Evolutionary conservation across 495 filamentous ascomycete species (phyloP), one percentile per base, ranked within the genome.

Genomic region (Amorphotheca resinae): DNA sequence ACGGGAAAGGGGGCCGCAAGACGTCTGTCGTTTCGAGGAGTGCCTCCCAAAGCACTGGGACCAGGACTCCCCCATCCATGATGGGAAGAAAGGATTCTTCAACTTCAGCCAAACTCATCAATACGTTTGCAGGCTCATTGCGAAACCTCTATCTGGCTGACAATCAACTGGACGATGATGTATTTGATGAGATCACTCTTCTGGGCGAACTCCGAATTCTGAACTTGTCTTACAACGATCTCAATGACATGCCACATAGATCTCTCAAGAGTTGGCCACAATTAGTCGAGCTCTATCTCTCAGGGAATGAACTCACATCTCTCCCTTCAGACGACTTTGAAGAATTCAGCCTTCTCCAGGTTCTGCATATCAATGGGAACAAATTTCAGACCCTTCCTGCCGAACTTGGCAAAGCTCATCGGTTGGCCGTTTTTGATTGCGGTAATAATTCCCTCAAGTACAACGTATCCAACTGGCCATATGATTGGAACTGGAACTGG

Each of bases 401-500:
- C 1, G 91, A 99, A 58, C 77, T 99, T 22, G 91, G 85, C 39
- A 88, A 95, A 60, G 85, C 95, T 14, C 79, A 83, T 58, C 93
- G 88, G 61, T 72, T 95, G 20, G 70, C 88, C 7, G 80, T 94
- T 17, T 67, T 99, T 30, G 91, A 99, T 63, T 89, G 91, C 49
- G 88, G 88, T 41, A 95, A 84, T 67, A 99, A 99, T 53, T 73
- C 71, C n/a, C 70, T 99, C 34, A 99, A 95, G 59, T 99, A 99
- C 68, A 99, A 99, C 56, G 88, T 99, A 25, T 91, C 87, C 20
- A 99, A 99, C 56, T 94, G 93, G 73, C 91, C 93, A 0, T 99
- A 99, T 55, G 91, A 99, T 58, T 99, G 91, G 91, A 99, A 99
- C 54, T 99, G 91, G 91, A 96, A 95, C 59, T 86, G 88, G 73